These are phyloP conservation scores for Geranomyces michiganensis DNA, from an alignment of 192 early-diverging fungal species.

Conservation along the genomic window DNA sequence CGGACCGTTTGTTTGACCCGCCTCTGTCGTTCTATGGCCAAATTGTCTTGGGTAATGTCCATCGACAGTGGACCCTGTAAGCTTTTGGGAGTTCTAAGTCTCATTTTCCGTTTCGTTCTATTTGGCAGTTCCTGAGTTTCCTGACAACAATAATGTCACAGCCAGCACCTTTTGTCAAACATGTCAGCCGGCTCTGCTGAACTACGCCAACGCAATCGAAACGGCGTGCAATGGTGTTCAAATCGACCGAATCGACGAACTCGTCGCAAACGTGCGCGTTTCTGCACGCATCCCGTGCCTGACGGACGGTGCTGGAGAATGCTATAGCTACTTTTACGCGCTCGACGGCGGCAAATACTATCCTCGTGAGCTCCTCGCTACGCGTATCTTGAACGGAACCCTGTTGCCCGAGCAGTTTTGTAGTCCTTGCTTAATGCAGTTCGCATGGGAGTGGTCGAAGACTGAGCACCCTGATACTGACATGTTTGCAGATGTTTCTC, in stretches of 20 bases:
- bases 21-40: neutral
- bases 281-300: slow-evolving; percentile 1
- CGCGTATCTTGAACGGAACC: neutral
- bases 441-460: neutral
- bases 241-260: neutral
- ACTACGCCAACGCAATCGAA: neutral
- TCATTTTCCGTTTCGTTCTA: neutral
- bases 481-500: no score
- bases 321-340: neutral
- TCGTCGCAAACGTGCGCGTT: neutral
- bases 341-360: neutral
- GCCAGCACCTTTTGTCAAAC: neutral
- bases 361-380: neutral
- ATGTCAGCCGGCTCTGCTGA: slow-evolving; percentile 2
- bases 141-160: neutral
- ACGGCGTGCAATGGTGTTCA: neutral
- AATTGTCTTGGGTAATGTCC: neutral
- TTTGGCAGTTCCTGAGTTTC: slow-evolving; percentile 5
- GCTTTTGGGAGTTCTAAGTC: no score
- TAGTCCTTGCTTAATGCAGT: neutral
- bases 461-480: no score
- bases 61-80: neutral
- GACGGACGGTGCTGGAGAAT: neutral
- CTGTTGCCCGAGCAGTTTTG: neutral
- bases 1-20: no score